Evolutionary conservation across 192 early-diverging fungal genomes (phyloP).

Genomic region (Phycomyces blakesleeanus): DNA sequence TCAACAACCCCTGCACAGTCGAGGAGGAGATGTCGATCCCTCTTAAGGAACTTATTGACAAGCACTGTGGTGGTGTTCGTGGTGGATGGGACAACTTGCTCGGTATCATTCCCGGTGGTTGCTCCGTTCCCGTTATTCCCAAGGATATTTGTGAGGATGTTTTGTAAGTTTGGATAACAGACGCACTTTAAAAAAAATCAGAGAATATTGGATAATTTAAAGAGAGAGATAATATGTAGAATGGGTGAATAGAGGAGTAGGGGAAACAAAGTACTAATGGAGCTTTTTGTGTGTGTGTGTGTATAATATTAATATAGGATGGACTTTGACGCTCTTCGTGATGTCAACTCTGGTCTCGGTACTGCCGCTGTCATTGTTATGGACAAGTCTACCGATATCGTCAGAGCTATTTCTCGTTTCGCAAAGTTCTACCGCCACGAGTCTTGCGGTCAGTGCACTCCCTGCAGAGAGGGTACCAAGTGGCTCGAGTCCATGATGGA

Average conservation of each 20-base stretch:
- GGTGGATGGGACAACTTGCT: constrained; percentile 99
- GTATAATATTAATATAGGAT: constrained; percentile 63
- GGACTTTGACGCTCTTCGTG: constrained; percentile 98
- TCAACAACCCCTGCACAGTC: constrained; percentile 96
- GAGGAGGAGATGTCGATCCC: constrained; percentile 99
- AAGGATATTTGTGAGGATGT: constrained; percentile 85
- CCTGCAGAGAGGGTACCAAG: constrained; percentile 92
- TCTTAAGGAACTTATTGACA: constrained; percentile 86
- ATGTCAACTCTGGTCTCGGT: constrained; percentile 89
- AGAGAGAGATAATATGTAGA: too few relatives aligned
- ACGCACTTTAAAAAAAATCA: too few relatives aligned
- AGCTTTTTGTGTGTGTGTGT: not conserved
- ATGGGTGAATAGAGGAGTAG: too few relatives aligned
- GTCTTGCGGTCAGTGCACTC: constrained; percentile 98
- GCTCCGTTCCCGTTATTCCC: constrained; percentile 87
- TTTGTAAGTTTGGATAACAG: constrained; percentile 36
- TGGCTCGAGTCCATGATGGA: constrained; percentile 97
- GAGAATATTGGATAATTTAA: too few relatives aligned
- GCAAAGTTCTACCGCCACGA: constrained; percentile 97
- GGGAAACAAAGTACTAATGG: not conserved
- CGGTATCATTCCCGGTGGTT: constrained; percentile 96
- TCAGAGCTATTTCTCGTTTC: constrained; percentile 88
- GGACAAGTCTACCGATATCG: constrained; percentile 97
- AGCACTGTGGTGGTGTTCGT: constrained; percentile 93
- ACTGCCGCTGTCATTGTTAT: constrained; percentile 98